Base-by-base conservation (phyloP, 164 flowering plant genomes). In the Piper longum region DNA sequence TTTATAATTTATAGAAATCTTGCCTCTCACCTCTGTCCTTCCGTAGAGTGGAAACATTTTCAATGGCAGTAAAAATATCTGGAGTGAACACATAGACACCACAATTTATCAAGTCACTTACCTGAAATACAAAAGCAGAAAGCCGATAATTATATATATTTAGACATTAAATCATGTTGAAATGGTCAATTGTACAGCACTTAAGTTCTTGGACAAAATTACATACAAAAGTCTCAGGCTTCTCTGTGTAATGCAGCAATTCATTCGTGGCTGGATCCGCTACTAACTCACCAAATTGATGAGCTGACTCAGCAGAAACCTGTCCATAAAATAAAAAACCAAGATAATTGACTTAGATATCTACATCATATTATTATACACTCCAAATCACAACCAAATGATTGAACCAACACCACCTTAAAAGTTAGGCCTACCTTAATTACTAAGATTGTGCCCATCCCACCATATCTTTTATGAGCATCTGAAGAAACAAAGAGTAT, bases 201-300 rank as follows among this genome's bases (percentile, higher is more conserved):
- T 41, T n/a, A 42, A 52, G 56, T 2, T 36, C 19, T 41, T 36
- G 26, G 60, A 13, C 26, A 26, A 36, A 19, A 48, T 16, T 48
- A 82, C 97, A 39, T 84, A 92, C 98, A 85, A 92, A 92, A 64
- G 97, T 89, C 77, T 92, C 98, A 51, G 98, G 98, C 77, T 90
- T 92, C 73, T 89, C 97, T 0, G 98, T 83, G 72, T 92, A 92
- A 73, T 92, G 98, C 85, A 92, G 70, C 66, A 93, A 70, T 67
- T 93, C 98, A 67, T 88, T 83, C 67, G 98, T 86, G 63, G 51
- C 66, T 56, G 95, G 89, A 83, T 92, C 98, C 45, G 97, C 95
- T 19, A 92, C 91, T 75, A 90, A 76, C 72, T 89, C 98, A 14
- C 98, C 98, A 78, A 93, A 93, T 75, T 89, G 83, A 70, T 69